Base-by-base conservation (phyloP, 495 filamentous ascomycete genomes). In the Penicillium paxilli region DNA sequence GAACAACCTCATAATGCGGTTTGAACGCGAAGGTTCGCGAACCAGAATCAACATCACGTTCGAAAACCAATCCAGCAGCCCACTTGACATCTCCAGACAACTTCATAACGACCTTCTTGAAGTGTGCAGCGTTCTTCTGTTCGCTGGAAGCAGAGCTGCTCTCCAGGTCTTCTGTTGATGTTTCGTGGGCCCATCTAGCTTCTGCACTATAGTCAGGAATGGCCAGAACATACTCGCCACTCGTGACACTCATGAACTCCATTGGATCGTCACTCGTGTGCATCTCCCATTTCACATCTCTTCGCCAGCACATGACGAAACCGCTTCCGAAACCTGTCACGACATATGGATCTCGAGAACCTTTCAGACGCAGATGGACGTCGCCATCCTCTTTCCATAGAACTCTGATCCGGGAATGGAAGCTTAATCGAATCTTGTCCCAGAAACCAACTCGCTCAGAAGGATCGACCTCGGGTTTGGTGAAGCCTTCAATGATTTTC, bases 21-120 rank as follows among this genome's bases (percentile, higher is more conserved):
- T 80, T 90, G 71, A 97, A 97, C 20, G 89, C 76, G 66, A 96
- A 96, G 10, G 86, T 90, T 47, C 95, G 81, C 21, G 79, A 75
- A 22, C 83, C 83, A 24, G 73, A 66, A 37, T 77, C 74, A 26
- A 90, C 68, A 54, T 92, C 88, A 49, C 88, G 81, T 68, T 98
- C 93, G 67, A 98, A 98, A 45, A 96, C 88, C 28, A 98, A 79
- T 1, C 94, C 94, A 19, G 91, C 87, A 55, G 89, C 73, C 89
- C 90, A 95, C 68, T 87, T 87, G 8, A 98, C 93, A 58, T 92
- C 92, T 6, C 94, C 94, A 5, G 92, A 96, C 8, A 98, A 80
- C 67, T 98, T 98, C 94, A 98, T 98, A 50, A 97, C 79, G 14
- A 97, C 93, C 67, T 98, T 98, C 67, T 95, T 93, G 79, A 98